Conservation (phyloP, 257 asterid species). For the Osmanthus fragrans region DNA sequence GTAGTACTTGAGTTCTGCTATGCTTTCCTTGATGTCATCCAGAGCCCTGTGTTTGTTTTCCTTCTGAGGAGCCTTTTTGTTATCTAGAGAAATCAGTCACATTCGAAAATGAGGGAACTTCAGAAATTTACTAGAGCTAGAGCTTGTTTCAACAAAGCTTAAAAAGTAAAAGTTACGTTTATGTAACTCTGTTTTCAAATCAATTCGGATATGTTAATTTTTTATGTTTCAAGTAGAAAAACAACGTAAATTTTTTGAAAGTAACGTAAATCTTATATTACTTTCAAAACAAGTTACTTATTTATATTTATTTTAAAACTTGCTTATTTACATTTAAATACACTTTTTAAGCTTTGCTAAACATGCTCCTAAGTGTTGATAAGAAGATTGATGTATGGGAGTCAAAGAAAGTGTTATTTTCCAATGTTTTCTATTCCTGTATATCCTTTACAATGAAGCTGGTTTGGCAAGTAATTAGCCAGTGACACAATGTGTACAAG, state of each 20-base stretch:
- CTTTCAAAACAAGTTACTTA: neutral
- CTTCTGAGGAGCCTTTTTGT: constrained; percentile 76
- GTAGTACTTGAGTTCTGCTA: constrained; percentile 76
- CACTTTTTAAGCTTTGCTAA: neutral
- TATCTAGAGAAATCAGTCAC: constrained; percentile 39
- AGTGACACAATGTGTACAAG: neutral
- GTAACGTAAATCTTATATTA: neutral
- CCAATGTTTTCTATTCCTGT: neutral
- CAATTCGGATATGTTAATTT: neutral
- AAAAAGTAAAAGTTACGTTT: neutral
- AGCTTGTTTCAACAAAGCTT: neutral
- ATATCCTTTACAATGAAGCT: neutral
- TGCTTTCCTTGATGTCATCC: constrained; percentile 95
- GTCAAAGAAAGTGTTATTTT: neutral
- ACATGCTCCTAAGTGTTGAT: neutral
- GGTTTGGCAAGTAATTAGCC: neutral
- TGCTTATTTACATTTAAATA: neutral
- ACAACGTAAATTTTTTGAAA: too few relatives aligned
- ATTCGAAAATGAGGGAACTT: constrained; percentile 3
- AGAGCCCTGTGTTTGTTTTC: constrained; percentile 81
- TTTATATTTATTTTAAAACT: neutral
- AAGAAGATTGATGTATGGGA: neutral
- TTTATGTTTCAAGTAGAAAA: neutral
- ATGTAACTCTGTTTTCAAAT: neutral
- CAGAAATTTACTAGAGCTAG: neutral